These are phyloP conservation scores for Metschnikowia shivogae DNA, from an alignment of 805 yeast genomes.

Conservation along the genomic window DNA sequence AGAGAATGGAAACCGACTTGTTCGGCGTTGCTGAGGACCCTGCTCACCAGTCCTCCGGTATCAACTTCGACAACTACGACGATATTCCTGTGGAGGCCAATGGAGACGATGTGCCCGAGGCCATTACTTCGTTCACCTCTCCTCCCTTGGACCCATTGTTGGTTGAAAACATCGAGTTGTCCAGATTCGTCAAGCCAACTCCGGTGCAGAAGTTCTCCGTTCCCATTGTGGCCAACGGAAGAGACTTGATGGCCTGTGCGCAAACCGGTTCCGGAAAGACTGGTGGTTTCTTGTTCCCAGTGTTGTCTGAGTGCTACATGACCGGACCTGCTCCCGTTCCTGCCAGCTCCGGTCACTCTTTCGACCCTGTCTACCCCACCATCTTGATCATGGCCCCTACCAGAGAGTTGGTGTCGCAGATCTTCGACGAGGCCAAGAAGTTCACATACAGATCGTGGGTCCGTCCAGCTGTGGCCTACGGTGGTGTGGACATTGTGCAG, in stretches of 20 bases:
- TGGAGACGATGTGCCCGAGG: constrained; percentile 93
- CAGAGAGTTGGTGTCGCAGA: constrained; percentile 97
- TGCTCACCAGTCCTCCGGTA: constrained; percentile 86
- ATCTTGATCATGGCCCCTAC: constrained; percentile 97
- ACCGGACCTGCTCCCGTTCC: constrained; percentile 74
- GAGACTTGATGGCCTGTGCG: constrained; percentile 96
- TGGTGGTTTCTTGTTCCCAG: constrained; percentile 99
- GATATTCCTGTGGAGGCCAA: constrained; percentile 98
- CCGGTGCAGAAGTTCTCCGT: constrained; percentile 94
- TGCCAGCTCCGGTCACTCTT: constrained; percentile 49
- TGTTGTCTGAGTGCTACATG: constrained; percentile 82
- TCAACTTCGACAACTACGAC: constrained; percentile 97
- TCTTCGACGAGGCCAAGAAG: constrained; percentile 91
- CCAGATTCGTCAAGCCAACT: constrained; percentile 93
- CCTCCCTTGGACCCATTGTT: constrained; percentile 89
- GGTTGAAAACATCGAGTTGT: constrained; percentile 79
- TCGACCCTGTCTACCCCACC: constrained; percentile 87
- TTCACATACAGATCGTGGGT: constrained; percentile 99
- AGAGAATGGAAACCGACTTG: constrained; percentile 67
- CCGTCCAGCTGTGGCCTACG: constrained; percentile 91
- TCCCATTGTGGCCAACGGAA: constrained; percentile 82
- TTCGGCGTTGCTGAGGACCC: constrained; percentile 80
- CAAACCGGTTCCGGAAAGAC: constrained; percentile 99
- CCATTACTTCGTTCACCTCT: constrained; percentile 77
- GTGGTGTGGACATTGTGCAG: constrained; percentile 91